phyloP scores from a whole-genome alignment of 2,329 filamentous ascomycete genomes.

The Aspergillus tubingensis region DNA sequence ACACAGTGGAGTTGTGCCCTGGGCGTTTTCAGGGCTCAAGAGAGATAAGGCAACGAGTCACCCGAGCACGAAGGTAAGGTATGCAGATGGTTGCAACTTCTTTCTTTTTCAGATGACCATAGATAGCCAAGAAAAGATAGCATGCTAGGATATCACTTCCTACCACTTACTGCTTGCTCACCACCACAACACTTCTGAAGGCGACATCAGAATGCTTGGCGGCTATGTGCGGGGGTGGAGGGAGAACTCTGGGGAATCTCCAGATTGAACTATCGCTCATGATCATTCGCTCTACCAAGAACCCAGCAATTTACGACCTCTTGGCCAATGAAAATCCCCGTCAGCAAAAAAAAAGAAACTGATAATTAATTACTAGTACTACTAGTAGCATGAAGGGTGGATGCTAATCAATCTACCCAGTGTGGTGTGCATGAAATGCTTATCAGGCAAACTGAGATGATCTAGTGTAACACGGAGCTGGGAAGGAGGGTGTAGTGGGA shows the following conservation, averaged over 20 bases:
- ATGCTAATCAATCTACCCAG: conserved; percentile 1
- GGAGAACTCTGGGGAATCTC: conserved; percentile 18
- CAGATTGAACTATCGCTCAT: not conserved
- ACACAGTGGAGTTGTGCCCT: not conserved
- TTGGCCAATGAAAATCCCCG: not conserved
- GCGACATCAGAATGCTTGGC: conserved; percentile 12
- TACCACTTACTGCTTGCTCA: not conserved
- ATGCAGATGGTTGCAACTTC: not conserved
- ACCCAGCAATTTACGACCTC: not conserved
- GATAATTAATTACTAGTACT: too few relatives aligned
- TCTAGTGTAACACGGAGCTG: conserved; percentile 6
- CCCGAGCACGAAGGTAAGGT: conserved; percentile 1
- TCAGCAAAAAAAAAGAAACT: too few relatives aligned
- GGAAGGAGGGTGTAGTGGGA: not conserved
- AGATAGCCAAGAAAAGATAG: not conserved
- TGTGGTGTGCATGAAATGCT: conserved; percentile 10
- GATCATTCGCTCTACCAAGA: not conserved
- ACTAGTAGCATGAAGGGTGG: not conserved
- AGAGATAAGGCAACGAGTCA: conserved; percentile 11
- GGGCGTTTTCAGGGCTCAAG: not conserved
- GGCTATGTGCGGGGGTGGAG: conserved; percentile 16
- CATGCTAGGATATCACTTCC: not conserved
- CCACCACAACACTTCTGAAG: not conserved
- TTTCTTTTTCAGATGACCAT: not conserved
- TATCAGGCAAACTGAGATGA: conserved; percentile 10